Percentiles rank a stretch among this genome's conserved stretches.
Conservation (phyloP, 2,329 filamentous ascomycete species). For the Trichophyton benhamiae region DNA sequence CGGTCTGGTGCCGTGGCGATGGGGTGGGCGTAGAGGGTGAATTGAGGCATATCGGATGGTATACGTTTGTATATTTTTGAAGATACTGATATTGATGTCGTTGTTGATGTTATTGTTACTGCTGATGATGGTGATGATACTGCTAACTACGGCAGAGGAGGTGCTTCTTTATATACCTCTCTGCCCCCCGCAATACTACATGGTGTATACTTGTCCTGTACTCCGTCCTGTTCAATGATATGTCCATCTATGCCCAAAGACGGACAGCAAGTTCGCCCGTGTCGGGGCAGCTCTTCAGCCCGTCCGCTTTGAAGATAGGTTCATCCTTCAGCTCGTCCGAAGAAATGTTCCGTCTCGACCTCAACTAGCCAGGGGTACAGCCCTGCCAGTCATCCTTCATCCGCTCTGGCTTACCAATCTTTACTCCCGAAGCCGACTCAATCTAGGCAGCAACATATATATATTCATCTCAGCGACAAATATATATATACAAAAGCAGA, state of each 20-base stretch:
- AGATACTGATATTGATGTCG: neutral
- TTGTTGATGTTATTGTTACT: neutral
- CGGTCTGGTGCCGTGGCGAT: slow-evolving; percentile 35
- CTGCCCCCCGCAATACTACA: neutral
- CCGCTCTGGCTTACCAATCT: too few relatives aligned
- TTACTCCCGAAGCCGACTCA: too few relatives aligned
- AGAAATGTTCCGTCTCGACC: neutral
- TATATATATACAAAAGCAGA: neutral
- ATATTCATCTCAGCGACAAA: neutral
- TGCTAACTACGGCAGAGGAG: neutral
- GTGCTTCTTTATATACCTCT: neutral
- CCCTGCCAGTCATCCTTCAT: too few relatives aligned
- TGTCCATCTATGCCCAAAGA: too few relatives aligned
- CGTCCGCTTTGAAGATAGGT: neutral
- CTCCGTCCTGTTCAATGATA: too few relatives aligned
- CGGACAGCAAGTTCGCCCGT: neutral
- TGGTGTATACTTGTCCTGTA: neutral
- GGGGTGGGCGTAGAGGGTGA: slow-evolving; percentile 32
- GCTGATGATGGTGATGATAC: neutral
- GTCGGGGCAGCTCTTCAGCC: neutral
- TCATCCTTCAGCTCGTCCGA: neutral
- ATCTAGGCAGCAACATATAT: too few relatives aligned
- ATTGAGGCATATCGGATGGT: slow-evolving; percentile 11
- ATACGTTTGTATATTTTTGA: neutral
- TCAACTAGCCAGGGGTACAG: neutral